Conservation (phyloP, 352 stramenopile genomes). For the Pelagophyceae sp. region DNA sequence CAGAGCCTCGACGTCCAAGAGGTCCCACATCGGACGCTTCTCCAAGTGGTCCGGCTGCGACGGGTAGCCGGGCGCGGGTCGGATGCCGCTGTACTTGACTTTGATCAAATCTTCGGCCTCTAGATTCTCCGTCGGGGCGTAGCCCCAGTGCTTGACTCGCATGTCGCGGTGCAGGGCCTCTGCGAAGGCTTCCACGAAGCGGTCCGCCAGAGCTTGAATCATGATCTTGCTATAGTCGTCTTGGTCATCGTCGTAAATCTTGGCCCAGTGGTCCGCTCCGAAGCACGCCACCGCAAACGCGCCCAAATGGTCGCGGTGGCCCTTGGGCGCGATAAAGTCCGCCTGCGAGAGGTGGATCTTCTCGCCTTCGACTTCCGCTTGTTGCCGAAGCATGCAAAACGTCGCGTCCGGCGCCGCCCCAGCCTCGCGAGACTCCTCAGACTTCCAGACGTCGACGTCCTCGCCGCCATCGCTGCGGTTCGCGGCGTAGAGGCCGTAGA, state of each 20-base stretch:
- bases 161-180: slow-evolving; percentile 93
- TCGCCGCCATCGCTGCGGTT: slow-evolving; percentile 73
- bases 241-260: slow-evolving; percentile 79
- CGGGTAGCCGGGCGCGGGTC: slow-evolving; percentile 90
- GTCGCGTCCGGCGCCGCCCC: slow-evolving; percentile 55
- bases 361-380: slow-evolving; percentile 88
- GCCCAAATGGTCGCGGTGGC: slow-evolving; percentile 78
- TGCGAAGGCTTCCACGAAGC: slow-evolving; percentile 87
- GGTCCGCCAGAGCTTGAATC: slow-evolving; percentile 77
- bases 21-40: slow-evolving; percentile 88
- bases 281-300: slow-evolving; percentile 91
- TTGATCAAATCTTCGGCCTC: slow-evolving; percentile 85
- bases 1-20: slow-evolving; percentile 82
- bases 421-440: slow-evolving; percentile 52
- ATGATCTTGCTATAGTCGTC: slow-evolving; percentile 98
- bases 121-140: slow-evolving; percentile 77
- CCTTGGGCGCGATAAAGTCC: slow-evolving; percentile 80
- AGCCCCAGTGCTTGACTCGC: slow-evolving; percentile 87
- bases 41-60: slow-evolving; percentile 95
- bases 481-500: slow-evolving; percentile 87
- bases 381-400: slow-evolving; percentile 93
- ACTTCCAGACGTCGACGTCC: slow-evolving; percentile 85
- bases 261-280: slow-evolving; percentile 80
- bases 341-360: slow-evolving; percentile 85
- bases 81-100: slow-evolving; percentile 95